Percentiles rank a stretch among this genome's conserved stretches.
Evolutionary conservation across 768 basidiomycete species (phyloP).

Genomic region (Rubroboletus pulcherrimus): DNA sequence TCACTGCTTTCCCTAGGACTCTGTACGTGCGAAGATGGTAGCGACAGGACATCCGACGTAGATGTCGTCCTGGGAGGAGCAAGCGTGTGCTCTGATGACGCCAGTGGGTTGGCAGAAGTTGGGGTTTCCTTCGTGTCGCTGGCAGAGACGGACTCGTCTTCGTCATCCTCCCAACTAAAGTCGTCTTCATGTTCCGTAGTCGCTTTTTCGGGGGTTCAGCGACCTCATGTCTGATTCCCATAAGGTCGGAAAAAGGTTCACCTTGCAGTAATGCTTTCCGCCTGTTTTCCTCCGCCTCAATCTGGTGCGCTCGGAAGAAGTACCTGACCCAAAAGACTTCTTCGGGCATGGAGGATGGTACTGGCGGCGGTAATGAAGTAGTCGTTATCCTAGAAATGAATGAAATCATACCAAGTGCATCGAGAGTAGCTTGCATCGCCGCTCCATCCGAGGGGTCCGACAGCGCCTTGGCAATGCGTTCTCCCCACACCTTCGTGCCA

Average conservation of each 20-base stretch:
- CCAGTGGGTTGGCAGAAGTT: slow-evolving; percentile 7
- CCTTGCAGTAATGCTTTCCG: slow-evolving; percentile 76
- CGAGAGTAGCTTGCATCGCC: slow-evolving; percentile 49
- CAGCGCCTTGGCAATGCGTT: slow-evolving; percentile 45
- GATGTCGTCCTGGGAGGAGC: slow-evolving; percentile 21
- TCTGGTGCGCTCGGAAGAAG: slow-evolving; percentile 85
- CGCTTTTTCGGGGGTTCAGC: slow-evolving; percentile 34
- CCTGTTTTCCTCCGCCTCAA: slow-evolving; percentile 71
- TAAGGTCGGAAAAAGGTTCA: slow-evolving; percentile 26
- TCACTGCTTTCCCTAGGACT: slow-evolving; percentile 58
- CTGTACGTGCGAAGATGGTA: slow-evolving; percentile 33
- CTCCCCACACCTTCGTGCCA: slow-evolving; percentile 48
- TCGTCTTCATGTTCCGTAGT: slow-evolving; percentile 74
- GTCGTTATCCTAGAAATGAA: slow-evolving; percentile 1
- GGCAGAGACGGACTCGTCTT: slow-evolving; percentile 54
- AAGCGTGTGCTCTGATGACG: slow-evolving; percentile 24
- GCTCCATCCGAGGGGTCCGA: slow-evolving; percentile 50
- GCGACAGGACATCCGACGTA: slow-evolving; percentile 18
- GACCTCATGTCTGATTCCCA: neutral
- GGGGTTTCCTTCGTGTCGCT: slow-evolving; percentile 8
- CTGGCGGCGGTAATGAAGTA: slow-evolving; percentile 37
- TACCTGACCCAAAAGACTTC: slow-evolving; percentile 83
- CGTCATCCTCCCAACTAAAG: slow-evolving; percentile 90
- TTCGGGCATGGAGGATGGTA: slow-evolving; percentile 60
- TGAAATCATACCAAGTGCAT: slow-evolving; percentile 53